phyloP scores from a whole-genome alignment of 139 green algal species.

The Chlamydomonas incerta region DNA sequence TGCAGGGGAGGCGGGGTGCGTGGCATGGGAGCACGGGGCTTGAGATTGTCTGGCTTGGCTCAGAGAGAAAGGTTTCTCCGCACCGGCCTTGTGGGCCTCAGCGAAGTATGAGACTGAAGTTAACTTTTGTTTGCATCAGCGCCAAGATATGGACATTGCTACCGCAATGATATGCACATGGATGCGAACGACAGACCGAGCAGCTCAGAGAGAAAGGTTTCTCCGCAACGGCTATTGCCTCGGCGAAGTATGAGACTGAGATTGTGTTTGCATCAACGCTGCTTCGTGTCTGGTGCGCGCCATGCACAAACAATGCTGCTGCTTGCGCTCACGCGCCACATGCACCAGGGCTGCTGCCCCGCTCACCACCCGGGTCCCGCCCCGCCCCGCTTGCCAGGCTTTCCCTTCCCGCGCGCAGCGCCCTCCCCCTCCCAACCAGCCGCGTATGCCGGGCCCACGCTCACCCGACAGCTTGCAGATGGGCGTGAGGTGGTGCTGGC shows the following conservation, averaged over 20 bases:
- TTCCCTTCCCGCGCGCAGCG: neutral
- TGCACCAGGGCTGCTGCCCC: too few species aligned
- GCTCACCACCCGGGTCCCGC: neutral
- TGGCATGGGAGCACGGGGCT: too few species aligned
- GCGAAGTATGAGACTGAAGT: slow-evolving; percentile 43
- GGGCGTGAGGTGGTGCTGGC: slow-evolving; percentile 95
- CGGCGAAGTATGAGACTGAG: slow-evolving; percentile 20
- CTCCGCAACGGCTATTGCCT: neutral
- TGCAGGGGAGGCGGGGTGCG: neutral
- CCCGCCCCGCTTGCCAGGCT: too few species aligned
- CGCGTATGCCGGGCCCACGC: neutral
- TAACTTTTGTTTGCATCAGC: neutral
- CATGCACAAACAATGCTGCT: too few species aligned
- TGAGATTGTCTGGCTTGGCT: neutral
- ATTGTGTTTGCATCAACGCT: neutral
- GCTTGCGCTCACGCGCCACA: too few species aligned
- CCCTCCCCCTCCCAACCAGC: too few species aligned
- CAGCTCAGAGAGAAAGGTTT: slow-evolving; percentile 22
- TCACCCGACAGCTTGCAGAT: slow-evolving; percentile 95
- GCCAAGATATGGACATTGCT: too few species aligned
- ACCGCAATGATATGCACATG: too few species aligned
- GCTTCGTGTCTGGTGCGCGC: neutral
- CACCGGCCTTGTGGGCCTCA: neutral
- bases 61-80: slow-evolving; percentile 48
- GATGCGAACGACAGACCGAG: too few species aligned